These are phyloP conservation scores for Usnea hakonensis DNA, from an alignment of 495 filamentous ascomycete genomes.

Conservation along the genomic window DNA sequence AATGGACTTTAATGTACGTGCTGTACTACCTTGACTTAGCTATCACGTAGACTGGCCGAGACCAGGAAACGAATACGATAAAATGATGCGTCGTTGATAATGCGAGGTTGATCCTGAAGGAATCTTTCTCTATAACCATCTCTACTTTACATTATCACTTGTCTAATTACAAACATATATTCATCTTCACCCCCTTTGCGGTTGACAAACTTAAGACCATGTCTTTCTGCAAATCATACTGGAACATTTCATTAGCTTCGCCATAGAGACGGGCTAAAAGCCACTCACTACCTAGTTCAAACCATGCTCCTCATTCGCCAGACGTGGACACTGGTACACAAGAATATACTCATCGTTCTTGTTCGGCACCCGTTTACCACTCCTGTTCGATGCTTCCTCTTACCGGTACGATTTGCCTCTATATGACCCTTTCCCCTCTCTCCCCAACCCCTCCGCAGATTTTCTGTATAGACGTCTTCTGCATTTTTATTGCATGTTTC, in stretches of 20 bases:
- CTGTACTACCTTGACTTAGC: too few relatives aligned
- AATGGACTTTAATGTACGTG: too few relatives aligned
- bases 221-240: not conserved
- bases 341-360: constrained; percentile 66
- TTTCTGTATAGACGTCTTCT: not conserved
- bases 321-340: constrained; percentile 62
- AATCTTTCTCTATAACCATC: too few relatives aligned
- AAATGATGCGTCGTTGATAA: too few relatives aligned
- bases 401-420: constrained; percentile 40
- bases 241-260: not conserved
- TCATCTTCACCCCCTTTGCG: not conserved
- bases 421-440: too few relatives aligned
- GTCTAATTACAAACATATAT: not conserved
- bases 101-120: too few relatives aligned
- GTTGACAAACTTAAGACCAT: not conserved
- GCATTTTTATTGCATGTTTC: not conserved
- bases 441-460: not conserved
- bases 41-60: too few relatives aligned
- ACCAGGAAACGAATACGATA: too few relatives aligned
- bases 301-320: constrained; percentile 55
- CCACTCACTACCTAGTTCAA: not conserved
- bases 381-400: constrained; percentile 56
- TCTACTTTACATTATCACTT: too few relatives aligned
- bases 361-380: constrained; percentile 57
- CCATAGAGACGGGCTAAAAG: not conserved